Percentiles rank a stretch among this genome's conserved stretches.
These are phyloP conservation scores for Xenosphaeropsis pyriputrescens DNA, from an alignment of 2,329 filamentous ascomycete genomes.

Conservation along the genomic window DNA sequence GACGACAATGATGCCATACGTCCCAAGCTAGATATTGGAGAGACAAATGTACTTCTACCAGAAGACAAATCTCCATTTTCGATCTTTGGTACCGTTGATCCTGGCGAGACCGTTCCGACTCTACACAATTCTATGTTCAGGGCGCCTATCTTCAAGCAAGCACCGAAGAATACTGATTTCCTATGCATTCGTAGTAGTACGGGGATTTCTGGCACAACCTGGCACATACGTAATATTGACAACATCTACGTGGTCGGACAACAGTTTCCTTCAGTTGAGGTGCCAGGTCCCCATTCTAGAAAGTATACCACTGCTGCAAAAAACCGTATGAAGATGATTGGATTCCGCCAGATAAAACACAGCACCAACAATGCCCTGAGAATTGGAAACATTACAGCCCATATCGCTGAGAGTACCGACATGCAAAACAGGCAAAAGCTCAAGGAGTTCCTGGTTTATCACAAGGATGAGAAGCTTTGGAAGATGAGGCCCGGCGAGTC, in stretches of 20 bases:
- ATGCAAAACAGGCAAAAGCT: conserved; percentile 94
- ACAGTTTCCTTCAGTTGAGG: conserved; percentile 79
- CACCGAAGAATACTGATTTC: conserved; percentile 67
- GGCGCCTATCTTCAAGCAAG: conserved; percentile 84
- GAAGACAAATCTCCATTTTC: conserved; percentile 95
- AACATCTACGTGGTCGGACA: conserved; percentile 87
- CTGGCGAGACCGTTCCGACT: conserved; percentile 79
- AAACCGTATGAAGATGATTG: conserved; percentile 91
- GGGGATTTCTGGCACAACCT: conserved; percentile 60
- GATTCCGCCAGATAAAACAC: conserved; percentile 74
- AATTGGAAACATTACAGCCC: conserved; percentile 75
- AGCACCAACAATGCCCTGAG: conserved; percentile 55
- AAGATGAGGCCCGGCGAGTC: conserved; percentile 57
- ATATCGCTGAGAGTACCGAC: conserved; percentile 86
- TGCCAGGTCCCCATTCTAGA: conserved; percentile 83
- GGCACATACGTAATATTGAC: conserved; percentile 79
- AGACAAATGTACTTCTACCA: conserved; percentile 73
- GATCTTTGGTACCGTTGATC: conserved; percentile 83
- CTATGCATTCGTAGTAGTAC: conserved; percentile 73
- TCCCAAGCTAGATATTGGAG: conserved; percentile 55
- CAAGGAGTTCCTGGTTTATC: conserved; percentile 88
- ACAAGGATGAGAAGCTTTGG: conserved; percentile 77
- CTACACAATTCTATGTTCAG: conserved; percentile 93
- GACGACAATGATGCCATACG: conserved; percentile 39
- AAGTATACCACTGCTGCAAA: conserved; percentile 97